Evolutionary conservation across 352 stramenopile genomes (phyloP).

Genomic region (Globisporangium paddicum): DNA sequence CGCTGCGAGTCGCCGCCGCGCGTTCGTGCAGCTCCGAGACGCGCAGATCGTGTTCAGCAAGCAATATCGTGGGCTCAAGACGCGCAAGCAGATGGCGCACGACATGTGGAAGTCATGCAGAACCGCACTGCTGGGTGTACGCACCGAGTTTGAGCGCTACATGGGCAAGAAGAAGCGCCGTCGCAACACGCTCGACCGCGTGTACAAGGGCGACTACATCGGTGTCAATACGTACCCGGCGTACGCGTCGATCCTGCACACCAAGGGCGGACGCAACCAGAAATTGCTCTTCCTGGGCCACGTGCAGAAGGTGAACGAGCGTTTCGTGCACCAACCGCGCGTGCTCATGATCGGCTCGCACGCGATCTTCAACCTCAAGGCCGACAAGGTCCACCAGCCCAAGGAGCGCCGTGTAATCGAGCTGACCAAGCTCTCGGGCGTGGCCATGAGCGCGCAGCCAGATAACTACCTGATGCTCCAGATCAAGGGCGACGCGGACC

Average conservation of each 20-base stretch:
- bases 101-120: constrained; percentile 72
- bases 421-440: constrained; percentile 43
- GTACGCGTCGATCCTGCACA: constrained; percentile 59
- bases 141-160: constrained; percentile 82
- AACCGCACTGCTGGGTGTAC: constrained; percentile 65
- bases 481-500: constrained; percentile 68
- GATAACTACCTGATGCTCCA: constrained; percentile 81
- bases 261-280: constrained; percentile 31
- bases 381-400: constrained; percentile 76
- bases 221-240: constrained; percentile 63
- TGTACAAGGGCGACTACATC: constrained; percentile 79
- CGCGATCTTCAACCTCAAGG: constrained; percentile 83
- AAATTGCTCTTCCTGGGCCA: constrained; percentile 68
- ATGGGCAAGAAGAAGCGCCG: constrained; percentile 84
- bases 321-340: constrained; percentile 72
- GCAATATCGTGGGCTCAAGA: constrained; percentile 69
- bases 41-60: constrained; percentile 78
- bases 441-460: constrained; percentile 72
- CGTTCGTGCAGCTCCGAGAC: constrained; percentile 49
- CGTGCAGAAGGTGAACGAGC: constrained; percentile 82
- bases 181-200: constrained; percentile 69
- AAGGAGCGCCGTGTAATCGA: constrained; percentile 77
- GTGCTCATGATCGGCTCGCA: constrained; percentile 73
- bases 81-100: constrained; percentile 59
- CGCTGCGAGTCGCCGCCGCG: constrained; percentile 36